Evolutionary conservation across 2,329 filamentous ascomycete species (phyloP).

Genomic region (Trichoderma arundinaceum): DNA sequence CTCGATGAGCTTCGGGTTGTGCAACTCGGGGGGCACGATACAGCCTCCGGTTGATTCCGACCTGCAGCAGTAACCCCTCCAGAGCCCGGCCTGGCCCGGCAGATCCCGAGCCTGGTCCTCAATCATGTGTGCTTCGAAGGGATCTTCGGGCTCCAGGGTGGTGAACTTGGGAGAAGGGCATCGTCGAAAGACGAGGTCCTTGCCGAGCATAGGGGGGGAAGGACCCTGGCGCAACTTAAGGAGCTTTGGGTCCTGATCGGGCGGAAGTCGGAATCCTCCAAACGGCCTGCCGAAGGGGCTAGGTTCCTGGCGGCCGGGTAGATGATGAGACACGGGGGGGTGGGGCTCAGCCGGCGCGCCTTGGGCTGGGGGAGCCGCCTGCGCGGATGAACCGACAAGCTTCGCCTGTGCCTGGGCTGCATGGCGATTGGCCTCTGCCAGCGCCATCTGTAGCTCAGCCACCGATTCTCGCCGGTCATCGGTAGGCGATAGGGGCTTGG

Average conservation of each 20-base stretch:
- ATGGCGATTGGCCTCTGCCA: constrained; percentile 30
- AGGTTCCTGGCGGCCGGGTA: constrained; percentile 46
- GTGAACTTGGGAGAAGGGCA: constrained; percentile 85
- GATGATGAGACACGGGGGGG: constrained; percentile 43
- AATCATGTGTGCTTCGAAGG: constrained; percentile 54
- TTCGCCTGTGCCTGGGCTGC: constrained; percentile 33
- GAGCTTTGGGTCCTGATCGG: constrained; percentile 48
- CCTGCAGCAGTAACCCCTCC: constrained; percentile 73
- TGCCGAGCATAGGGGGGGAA: constrained; percentile 87
- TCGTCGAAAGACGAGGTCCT: constrained; percentile 78
- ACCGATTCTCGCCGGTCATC: constrained; percentile 41
- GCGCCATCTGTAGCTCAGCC: constrained; percentile 34
- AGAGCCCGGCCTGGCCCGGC: constrained; percentile 69
- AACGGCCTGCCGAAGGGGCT: constrained; percentile 53
- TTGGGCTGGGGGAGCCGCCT: constrained; percentile 17
- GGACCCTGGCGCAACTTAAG: constrained; percentile 57
- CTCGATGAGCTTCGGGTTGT: constrained; percentile 56
- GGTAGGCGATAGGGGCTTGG: constrained; percentile 39
- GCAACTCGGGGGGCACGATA: constrained; percentile 51
- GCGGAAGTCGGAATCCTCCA: constrained; percentile 46
- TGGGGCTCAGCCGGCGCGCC: constrained; percentile 29
- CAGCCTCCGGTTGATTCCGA: constrained; percentile 46
- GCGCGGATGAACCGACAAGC: constrained; percentile 12
- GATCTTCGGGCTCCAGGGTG: constrained; percentile 79
- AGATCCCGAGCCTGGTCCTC: constrained; percentile 58